Percentiles rank a stretch among this genome's conserved stretches.
Conservation (phyloP, 768 basidiomycete species). For the Suillus luteus region DNA sequence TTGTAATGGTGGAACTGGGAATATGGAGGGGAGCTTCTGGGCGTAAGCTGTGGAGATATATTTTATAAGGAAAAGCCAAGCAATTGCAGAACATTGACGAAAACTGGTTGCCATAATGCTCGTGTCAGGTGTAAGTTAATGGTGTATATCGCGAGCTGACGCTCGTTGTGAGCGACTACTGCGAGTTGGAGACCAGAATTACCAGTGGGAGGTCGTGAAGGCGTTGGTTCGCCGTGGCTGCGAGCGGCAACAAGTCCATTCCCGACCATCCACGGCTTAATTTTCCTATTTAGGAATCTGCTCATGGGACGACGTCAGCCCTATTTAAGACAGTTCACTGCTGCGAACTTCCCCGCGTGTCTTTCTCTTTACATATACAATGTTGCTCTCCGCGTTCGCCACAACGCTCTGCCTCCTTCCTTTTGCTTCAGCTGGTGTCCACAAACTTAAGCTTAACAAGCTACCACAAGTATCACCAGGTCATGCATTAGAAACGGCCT, state of each 20-base stretch:
- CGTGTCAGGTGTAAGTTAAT: conserved; percentile 28
- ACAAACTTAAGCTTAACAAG: conserved; percentile 91
- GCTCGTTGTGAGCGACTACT: conserved; percentile 31
- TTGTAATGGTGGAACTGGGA: conserved; percentile 43
- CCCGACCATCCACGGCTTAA: conserved; percentile 9
- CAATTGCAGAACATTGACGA: conserved; percentile 15
- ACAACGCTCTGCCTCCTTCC: conserved; percentile 44
- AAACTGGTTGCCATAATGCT: conserved; percentile 17
- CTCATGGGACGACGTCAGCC: conserved; percentile 13
- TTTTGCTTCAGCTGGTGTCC: conserved; percentile 56
- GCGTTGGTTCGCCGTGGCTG: conserved; percentile 17
- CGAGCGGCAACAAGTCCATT: conserved; percentile 9
- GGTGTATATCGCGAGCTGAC: conserved; percentile 24
- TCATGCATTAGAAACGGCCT: conserved; percentile 72
- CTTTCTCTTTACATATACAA: conserved; percentile 36
- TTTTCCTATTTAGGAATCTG: conserved; percentile 12
- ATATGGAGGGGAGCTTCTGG: conserved; percentile 53
- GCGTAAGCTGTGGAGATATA: conserved; percentile 33
- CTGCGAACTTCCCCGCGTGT: conserved; percentile 15
- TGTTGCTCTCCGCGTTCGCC: conserved; percentile 45
- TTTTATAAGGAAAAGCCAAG: conserved; percentile 17
- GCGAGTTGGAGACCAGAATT: conserved; percentile 16
- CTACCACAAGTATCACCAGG: conserved; percentile 62
- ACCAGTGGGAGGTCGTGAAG: conserved; percentile 9
- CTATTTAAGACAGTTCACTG: conserved; percentile 28